phyloP scores from a whole-genome alignment of 148 eudicot species.

The Camellia lanceoleosa region DNA sequence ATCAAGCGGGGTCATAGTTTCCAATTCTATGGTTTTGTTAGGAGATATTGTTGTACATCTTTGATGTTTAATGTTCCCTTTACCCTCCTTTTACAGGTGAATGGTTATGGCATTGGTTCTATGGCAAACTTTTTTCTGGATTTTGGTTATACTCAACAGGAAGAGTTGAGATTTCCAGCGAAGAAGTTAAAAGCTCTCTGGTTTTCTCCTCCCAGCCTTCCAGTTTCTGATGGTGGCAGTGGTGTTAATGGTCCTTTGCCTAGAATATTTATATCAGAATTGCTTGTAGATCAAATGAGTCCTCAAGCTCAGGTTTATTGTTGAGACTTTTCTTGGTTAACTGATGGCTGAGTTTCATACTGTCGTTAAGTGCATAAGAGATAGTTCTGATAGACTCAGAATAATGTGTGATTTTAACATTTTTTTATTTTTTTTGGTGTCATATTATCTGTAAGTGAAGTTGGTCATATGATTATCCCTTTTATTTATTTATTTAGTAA shows the following conservation, averaged over 20 bases:
- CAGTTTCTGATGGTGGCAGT: conserved; percentile 42
- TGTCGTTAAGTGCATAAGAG: not conserved
- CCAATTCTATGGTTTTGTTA: not conserved
- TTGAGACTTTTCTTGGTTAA: conserved; percentile 3
- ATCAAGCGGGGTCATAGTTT: not conserved
- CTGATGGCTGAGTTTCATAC: not conserved
- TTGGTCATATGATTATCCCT: not conserved
- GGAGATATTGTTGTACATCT: not conserved
- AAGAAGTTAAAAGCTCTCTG: conserved; percentile 92
- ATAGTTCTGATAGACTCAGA: not conserved
- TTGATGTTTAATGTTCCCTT: not conserved
- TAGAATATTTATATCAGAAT: conserved; percentile 91
- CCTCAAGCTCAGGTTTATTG: conserved; percentile 69
- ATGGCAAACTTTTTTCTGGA: conserved; percentile 72
- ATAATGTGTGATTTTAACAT: not conserved
- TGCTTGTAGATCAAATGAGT: conserved; percentile 91
- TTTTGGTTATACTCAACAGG: conserved; percentile 71
- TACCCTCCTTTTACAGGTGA: conserved; percentile 40
- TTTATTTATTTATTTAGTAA: not conserved
- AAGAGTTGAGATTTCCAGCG: conserved; percentile 84
- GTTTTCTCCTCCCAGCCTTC: conserved; percentile 75
- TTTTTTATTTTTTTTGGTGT: not conserved
- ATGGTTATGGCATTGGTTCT: conserved; percentile 87
- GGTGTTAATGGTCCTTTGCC: conserved; percentile 85
- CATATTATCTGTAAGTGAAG: not conserved